A percentile compares a stretch with the other conserved stretches of the same genome.
These are phyloP conservation scores for Boletellus ananas DNA, from an alignment of 768 basidiomycete species.

Conservation along the genomic window DNA sequence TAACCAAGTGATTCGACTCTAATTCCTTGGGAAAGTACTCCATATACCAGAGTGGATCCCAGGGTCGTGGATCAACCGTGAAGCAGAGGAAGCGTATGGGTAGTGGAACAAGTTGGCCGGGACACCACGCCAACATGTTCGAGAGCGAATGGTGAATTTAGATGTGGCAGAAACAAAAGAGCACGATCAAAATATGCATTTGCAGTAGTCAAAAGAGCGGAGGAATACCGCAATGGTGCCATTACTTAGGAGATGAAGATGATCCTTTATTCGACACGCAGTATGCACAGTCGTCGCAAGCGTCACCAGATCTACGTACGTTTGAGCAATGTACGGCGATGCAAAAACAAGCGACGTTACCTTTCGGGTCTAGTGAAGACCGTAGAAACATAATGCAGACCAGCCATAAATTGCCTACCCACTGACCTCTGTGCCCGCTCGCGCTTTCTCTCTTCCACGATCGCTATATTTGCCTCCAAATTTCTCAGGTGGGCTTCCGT, in stretches of 20 bases:
- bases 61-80: constrained; percentile 35
- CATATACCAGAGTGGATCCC: constrained; percentile 35
- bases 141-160: constrained; percentile 25
- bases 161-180: not conserved
- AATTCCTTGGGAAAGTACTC: constrained; percentile 1
- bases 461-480: not conserved
- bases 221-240: constrained; percentile 5
- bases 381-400: not conserved
- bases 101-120: constrained; percentile 4
- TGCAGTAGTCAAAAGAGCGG: not conserved
- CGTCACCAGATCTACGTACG: no score
- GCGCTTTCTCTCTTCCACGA: not conserved
- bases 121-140: constrained; percentile 24
- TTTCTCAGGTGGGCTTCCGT: not conserved
- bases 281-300: no score
- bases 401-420: not conserved
- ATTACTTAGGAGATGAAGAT: no score
- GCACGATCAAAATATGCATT: not conserved
- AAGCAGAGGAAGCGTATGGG: constrained; percentile 15
- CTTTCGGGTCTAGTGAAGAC: no score
- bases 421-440: not conserved
- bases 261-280: no score
- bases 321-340: no score
- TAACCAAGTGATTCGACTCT: no score
- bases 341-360: no score